Percentiles rank a stretch among this genome's conserved stretches.
Evolutionary conservation across 257 asterid species (phyloP).

Genomic region (Rubia yunnanensis): DNA sequence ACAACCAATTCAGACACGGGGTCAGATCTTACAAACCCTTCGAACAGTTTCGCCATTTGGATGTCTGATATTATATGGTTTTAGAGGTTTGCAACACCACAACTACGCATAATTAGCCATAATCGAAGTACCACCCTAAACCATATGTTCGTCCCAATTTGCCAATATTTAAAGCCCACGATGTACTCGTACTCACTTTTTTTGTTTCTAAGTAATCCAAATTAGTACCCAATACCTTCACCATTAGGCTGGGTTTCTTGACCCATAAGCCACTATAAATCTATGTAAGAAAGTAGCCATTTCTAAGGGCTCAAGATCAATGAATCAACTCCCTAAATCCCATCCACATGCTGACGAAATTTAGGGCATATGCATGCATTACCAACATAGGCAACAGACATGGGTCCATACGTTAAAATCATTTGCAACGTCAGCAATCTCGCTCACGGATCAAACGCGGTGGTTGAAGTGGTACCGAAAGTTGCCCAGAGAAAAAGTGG

Average conservation of each 20-base stretch:
- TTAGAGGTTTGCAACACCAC: constrained; percentile 51
- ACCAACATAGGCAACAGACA: constrained; percentile 64
- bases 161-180: constrained; percentile 73
- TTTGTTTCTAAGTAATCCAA: constrained; percentile 55
- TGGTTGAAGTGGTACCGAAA: constrained; percentile 66
- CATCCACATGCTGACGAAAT: constrained; percentile 51
- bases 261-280: constrained; percentile 77
- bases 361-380: constrained; percentile 64
- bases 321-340: constrained; percentile 52
- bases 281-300: constrained; percentile 54
- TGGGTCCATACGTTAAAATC: constrained; percentile 53
- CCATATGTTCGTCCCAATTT: constrained; percentile 53
- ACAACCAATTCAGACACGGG: constrained; percentile 62
- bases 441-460: constrained; percentile 52
- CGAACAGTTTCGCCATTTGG: constrained; percentile 62
- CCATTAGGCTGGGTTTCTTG: constrained; percentile 40
- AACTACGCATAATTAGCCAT: constrained; percentile 61
- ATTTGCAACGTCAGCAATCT: constrained; percentile 45
- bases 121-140: constrained; percentile 51
- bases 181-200: constrained; percentile 45
- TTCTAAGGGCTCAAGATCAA: constrained; percentile 72
- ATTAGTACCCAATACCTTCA: constrained; percentile 44
- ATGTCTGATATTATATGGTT: constrained; percentile 49
- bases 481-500: constrained; percentile 63
- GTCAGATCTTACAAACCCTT: constrained; percentile 51